phyloP scores from a whole-genome alignment of 768 basidiomycete genomes.

The Rhizopogon rudus region DNA sequence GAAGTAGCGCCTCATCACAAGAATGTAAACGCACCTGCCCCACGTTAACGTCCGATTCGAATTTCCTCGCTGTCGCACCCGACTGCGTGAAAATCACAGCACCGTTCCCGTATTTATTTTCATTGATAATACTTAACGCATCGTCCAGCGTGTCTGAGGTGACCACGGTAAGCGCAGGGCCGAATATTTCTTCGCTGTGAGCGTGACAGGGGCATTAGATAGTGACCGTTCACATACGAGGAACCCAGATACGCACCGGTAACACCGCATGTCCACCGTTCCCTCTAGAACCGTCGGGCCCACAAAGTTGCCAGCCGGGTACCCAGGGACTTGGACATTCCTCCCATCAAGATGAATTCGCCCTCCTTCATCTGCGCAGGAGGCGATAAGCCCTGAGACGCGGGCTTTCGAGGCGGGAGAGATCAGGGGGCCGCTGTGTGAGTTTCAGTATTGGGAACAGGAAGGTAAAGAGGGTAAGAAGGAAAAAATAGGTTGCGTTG shows the following conservation, averaged over 20 bases:
- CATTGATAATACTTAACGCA: conserved; percentile 85
- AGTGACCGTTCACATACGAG: background rate
- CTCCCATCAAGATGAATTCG: conserved; percentile 86
- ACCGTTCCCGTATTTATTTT: conserved; percentile 90
- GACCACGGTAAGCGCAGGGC: conserved; percentile 79
- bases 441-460: background rate
- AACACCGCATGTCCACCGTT: conserved; percentile 78
- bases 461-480: conserved; percentile 2
- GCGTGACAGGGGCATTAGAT: background rate
- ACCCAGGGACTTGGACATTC: conserved; percentile 57
- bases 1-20: background rate
- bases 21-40: conserved; percentile 44
- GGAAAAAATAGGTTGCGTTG: background rate
- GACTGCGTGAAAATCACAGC: conserved; percentile 95
- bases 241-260: conserved; percentile 52
- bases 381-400: conserved; percentile 69
- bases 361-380: conserved; percentile 77
- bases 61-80: conserved; percentile 91
- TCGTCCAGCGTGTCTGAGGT: conserved; percentile 84
- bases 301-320: conserved; percentile 89
- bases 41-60: conserved; percentile 82
- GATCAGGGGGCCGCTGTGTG: conserved; percentile 65
- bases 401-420: conserved; percentile 79
- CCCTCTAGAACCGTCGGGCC: conserved; percentile 90
- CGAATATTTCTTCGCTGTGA: conserved; percentile 88